Conservation (phyloP, 192 early-diverging fungal genomes). For the Cetraspora pellucida region DNA sequence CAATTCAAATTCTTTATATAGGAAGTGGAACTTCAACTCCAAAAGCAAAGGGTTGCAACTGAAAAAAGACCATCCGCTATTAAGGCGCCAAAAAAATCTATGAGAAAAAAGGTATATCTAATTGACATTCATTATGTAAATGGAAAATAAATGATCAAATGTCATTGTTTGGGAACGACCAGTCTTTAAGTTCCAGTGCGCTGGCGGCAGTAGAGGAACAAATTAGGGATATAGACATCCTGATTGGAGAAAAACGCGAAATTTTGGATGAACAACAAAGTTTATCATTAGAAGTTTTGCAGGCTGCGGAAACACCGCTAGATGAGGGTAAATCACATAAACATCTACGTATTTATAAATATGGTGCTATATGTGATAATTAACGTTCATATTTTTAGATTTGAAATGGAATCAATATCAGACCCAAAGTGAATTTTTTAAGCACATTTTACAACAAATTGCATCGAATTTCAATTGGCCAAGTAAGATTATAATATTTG, state of each 20-base stretch:
- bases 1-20: not conserved
- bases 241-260: not conserved
- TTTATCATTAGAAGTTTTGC: not conserved
- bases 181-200: not conserved
- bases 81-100: not conserved
- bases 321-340: not conserved
- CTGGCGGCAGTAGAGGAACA: not conserved
- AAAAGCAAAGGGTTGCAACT: not conserved
- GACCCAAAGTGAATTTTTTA: conserved; percentile 10
- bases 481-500: conserved; percentile 24
- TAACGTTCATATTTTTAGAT: not conserved
- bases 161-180: not conserved
- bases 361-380: not conserved
- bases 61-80: conserved; percentile 1
- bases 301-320: not conserved
- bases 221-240: not conserved
- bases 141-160: not conserved
- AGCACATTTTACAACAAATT: not conserved
- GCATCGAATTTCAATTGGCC: not conserved
- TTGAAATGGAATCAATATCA: not conserved
- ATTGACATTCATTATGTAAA: not conserved
- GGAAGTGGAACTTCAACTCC: not conserved
- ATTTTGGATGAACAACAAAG: not conserved
- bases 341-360: no score
- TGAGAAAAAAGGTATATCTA: not conserved